These are phyloP conservation scores for Klebsormidium nitens DNA, from an alignment of 139 green algal genomes.

Conservation along the genomic window DNA sequence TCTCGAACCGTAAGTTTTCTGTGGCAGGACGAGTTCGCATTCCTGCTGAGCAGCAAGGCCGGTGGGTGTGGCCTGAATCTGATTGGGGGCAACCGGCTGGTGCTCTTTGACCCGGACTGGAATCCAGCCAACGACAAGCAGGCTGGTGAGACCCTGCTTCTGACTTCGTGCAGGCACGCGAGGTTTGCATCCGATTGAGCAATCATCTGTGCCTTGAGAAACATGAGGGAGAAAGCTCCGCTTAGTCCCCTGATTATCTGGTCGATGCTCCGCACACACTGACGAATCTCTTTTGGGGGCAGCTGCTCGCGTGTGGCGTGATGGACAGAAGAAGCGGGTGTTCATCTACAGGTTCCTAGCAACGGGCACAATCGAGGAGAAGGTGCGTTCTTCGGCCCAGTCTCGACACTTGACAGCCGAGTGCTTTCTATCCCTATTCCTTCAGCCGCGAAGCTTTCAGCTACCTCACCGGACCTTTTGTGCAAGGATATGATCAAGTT, in stretches of 20 bases:
- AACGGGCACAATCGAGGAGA: conserved; percentile 95
- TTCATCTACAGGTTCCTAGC: conserved; percentile 96
- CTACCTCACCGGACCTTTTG: background rate
- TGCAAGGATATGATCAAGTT: background rate
- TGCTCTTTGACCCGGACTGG: conserved; percentile 94
- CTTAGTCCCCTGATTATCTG: no score
- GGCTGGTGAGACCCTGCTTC: no score
- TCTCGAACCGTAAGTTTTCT: no score
- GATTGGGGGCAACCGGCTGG: conserved; percentile 80
- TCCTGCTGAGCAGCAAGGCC: conserved; percentile 92
- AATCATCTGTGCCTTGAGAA: no score
- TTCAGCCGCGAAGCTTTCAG: background rate
- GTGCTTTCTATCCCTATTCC: background rate
- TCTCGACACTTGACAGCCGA: no score
- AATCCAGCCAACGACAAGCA: conserved; percentile 86
- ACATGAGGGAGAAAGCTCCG: no score
- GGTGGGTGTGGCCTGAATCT: conserved; percentile 96
- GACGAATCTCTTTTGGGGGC: no score
- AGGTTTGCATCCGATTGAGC: no score
- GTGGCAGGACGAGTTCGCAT: conserved; percentile 80
- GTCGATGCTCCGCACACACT: no score
- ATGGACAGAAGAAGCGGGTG: conserved; percentile 93
- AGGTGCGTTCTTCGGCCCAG: conserved; percentile 55
- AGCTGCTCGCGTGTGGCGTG: conserved; percentile 84
- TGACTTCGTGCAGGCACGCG: no score